Base-by-base conservation (phyloP, 768 basidiomycete species). In the Russula virescens region DNA sequence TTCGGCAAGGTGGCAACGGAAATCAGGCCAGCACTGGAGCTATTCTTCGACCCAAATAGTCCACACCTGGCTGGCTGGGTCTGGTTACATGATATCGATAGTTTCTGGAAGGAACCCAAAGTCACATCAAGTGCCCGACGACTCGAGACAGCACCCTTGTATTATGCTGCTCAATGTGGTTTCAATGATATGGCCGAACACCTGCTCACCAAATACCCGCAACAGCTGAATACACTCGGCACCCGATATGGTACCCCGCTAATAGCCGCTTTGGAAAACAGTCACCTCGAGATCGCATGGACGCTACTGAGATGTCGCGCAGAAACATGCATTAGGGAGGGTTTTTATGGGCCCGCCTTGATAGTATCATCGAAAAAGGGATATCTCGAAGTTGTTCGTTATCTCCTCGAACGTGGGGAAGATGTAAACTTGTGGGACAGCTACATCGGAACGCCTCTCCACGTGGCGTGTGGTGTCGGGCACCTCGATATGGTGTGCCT, bases 11-110 rank as follows among this genome's bases (percentile, higher is more conserved):
- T 61, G 8, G 35, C 60, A 23, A 43, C 54, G 18, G 35, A 42
- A 21, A 42, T 61, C 14, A 40, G 14, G 26, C 53, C 25, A 11
- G 54, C 47, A 4, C 28, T 61, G 47, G 46, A 55, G 26, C 54
- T 49, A 19, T 25, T 61, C 21, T 61, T 61, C 28, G 21, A 61
- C 28, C 52, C 46, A 25, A 55, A 18, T n/a, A 55, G 42, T 21
- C 60, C 60, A 31, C 60, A 61, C 14, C 54, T 61, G n/a, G 54
- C 53, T 18, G 47, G 45, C 28, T 61, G 60, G 60, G 60, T 61
- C 40, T 55, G 60, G 60, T 43, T 61, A 50, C 40, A 55, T 48
- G 60, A 61, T 26, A 48, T 55, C 9, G 54, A 61, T 38, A 40
- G 42, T 9, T 55, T 55, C 47, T 61, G 52, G 52, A 26, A 25